Base-by-base conservation (phyloP, 1,139 yeast genomes). In the Sugiyamaella xylanicola region DNA sequence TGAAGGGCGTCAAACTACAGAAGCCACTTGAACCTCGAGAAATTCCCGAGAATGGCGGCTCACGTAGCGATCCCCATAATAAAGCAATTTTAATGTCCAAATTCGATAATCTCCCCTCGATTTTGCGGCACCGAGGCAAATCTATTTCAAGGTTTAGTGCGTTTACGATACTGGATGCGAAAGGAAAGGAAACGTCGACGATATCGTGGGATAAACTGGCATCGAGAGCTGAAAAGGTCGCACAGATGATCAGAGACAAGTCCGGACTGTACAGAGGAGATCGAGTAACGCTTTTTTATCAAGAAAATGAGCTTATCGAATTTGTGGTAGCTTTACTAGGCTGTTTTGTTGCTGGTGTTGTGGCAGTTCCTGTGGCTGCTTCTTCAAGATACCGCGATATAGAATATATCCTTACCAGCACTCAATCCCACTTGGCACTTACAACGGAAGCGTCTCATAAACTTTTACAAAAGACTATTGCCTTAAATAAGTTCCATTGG, bases 191-290 rank as follows among this genome's bases (percentile, higher is more conserved):
- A 67, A 77, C 81, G 0, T 79, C 80, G 25, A 72, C 86, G 0
- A 86, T 93, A 11, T 79, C 93, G 0, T 95, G 99, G 99, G 97
- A 90, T 60, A 92, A 90, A 67, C 75, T 95, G 19, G 88, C 90
- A 58, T 72, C 86, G 46, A 82, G 87, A 63, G 87, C 97, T 0
- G 95, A 90, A 64, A 89, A 88, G 65, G 86, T 95, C 16, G 97
- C 97, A 0, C 89, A 86, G 66, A 95, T 89, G 69, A 85, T 95
- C 59, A 77, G 83, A 49, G 95, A 89, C 65, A 85, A 85, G 65
- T 78, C 87, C 0, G 83, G 85, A 2, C 72, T 90, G 47, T 87
- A 85, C 65, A 83, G 87, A 40, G 90, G 87, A 62, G 97, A 91
- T 67, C 80, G 96, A 21, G 96, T 93, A 1, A 83, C 90, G 21